Evolutionary conservation across 768 basidiomycete species (phyloP), one percentile per base, ranked within the genome.

Genomic region (Russula vinacea): DNA sequence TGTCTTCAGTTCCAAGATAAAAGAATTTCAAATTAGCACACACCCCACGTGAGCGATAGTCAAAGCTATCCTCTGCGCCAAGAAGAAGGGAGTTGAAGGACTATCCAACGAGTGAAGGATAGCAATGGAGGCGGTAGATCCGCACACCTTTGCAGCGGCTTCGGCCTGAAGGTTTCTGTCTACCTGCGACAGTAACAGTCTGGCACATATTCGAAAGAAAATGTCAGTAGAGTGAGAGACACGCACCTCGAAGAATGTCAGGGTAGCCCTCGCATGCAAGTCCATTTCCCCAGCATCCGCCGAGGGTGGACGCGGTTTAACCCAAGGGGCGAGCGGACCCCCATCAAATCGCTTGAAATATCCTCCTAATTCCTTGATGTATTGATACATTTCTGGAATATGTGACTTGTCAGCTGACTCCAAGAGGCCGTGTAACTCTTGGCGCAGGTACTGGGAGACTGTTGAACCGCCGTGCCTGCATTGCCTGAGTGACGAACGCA

Each of bases 41-140:
- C 67, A 93, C 94, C 94, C 96, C 70, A 90, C 89, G 74, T 99
- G 97, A 14, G 93, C 94, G 33, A 98, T 86, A 2, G 92, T 96
- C 60, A 98, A 77, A 3, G 87, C 84, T 22, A 98, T 73, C 66
- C 78, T 83, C 60, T 87, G 72, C 1, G 96, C 84, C 16, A 87
- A 80, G 74, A 93, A 98, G 77, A 94, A 98, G 0, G 95, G 90
- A 6, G 83, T 79, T 9, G 84, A 78, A 16, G 92, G 93, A 7
- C 77, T 72, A 73, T 98, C 96, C 17, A 98, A 78, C 29, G 92
- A 89, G 67, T 98, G 95, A n/a, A 98, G 78, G 44, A 98, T 80
- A 0, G 87, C 92, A 2, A 97, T 84, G 1, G 94, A 96, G 9
- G 92, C 93, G 3, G 94, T 96, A 16, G 94, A 92, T 2, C 97